Percentiles rank a stretch among this genome's conserved stretches.
These are phyloP conservation scores for Chaetomiaceae sp. DNA, from an alignment of 2,329 filamentous ascomycete genomes.

Conservation along the genomic window DNA sequence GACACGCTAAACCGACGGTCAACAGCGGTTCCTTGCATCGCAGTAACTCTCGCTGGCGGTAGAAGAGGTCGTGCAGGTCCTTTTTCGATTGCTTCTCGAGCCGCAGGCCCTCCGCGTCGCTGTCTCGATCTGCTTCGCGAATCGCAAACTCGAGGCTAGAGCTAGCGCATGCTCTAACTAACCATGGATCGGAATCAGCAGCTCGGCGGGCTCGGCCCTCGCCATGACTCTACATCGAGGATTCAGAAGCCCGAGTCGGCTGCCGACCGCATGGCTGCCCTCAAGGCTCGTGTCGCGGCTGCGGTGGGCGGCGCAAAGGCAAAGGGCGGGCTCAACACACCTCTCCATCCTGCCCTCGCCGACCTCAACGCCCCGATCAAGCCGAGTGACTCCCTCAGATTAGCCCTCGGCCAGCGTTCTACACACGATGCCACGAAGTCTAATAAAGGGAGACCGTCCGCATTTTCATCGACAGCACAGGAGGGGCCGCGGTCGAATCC, in stretches of 20 bases:
- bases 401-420: conserved; percentile 13
- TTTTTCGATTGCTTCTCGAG: not conserved
- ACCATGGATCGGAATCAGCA: conserved; percentile 51
- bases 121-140: not conserved
- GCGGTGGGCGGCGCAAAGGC: conserved; percentile 59
- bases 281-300: conserved; percentile 75
- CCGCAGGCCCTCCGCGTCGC: not conserved
- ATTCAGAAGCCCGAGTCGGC: conserved; percentile 54
- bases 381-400: conserved; percentile 15
- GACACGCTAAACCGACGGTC: too few species aligned
- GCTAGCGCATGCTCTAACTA: conserved; percentile 9
- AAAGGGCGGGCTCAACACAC: conserved; percentile 68
- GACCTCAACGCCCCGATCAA: conserved; percentile 40
- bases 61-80: not conserved
- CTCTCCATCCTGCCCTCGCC: conserved; percentile 71
- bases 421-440: conserved; percentile 27
- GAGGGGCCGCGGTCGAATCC: conserved; percentile 56
- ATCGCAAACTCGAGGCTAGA: not conserved
- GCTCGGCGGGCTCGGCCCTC: conserved; percentile 51
- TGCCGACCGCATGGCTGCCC: conserved; percentile 65
- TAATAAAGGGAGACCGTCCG: conserved; percentile 33
- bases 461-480: conserved; percentile 24
- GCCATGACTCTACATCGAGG: conserved; percentile 50
- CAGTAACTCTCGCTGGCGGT: not conserved
- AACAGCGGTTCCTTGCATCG: not conserved